phyloP scores from a whole-genome alignment of 2,329 filamentous ascomycete species.

The Monosporascus sp. region DNA sequence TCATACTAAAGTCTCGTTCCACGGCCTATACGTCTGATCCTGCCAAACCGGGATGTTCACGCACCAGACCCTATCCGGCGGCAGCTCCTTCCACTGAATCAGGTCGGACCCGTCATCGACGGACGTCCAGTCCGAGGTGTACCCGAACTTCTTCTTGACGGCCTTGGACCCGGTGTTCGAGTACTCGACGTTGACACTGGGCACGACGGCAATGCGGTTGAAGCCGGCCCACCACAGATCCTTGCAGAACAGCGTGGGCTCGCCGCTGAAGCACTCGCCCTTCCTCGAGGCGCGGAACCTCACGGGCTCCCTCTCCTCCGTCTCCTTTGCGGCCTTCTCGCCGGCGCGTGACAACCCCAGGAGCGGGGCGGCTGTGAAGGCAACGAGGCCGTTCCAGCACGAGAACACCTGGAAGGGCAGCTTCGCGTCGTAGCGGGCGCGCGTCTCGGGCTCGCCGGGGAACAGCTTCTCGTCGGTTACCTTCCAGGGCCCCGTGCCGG shows the following conservation, averaged over 20 bases:
- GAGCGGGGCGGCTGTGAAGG: constrained; percentile 42
- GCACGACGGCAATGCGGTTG: constrained; percentile 50
- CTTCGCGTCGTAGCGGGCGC: constrained; percentile 24
- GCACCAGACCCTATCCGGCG: constrained; percentile 43
- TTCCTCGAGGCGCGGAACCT: constrained; percentile 35
- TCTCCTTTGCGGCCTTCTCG: neutral
- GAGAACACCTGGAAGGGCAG: constrained; percentile 55
- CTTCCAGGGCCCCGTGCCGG: constrained; percentile 43
- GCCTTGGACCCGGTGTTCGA: constrained; percentile 35
- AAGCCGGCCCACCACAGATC: constrained; percentile 48
- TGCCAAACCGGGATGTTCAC: constrained; percentile 33
- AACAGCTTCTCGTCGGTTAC: constrained; percentile 43
- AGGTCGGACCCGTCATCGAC: constrained; percentile 22
- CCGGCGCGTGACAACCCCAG: constrained; percentile 17
- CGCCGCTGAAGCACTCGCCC: constrained; percentile 48
- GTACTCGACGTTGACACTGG: constrained; percentile 51
- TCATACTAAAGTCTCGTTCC: constrained; percentile 27
- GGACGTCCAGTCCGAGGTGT: constrained; percentile 31
- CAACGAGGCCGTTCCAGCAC: constrained; percentile 55
- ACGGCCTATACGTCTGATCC: constrained; percentile 36
- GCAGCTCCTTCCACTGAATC: constrained; percentile 38
- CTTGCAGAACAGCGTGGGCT: constrained; percentile 51
- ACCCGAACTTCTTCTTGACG: constrained; percentile 48
- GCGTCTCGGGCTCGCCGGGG: constrained; percentile 38
- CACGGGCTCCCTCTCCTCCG: constrained; percentile 25